Base-by-base conservation (phyloP, 768 basidiomycete species). In the Termitomyces sp. region DNA sequence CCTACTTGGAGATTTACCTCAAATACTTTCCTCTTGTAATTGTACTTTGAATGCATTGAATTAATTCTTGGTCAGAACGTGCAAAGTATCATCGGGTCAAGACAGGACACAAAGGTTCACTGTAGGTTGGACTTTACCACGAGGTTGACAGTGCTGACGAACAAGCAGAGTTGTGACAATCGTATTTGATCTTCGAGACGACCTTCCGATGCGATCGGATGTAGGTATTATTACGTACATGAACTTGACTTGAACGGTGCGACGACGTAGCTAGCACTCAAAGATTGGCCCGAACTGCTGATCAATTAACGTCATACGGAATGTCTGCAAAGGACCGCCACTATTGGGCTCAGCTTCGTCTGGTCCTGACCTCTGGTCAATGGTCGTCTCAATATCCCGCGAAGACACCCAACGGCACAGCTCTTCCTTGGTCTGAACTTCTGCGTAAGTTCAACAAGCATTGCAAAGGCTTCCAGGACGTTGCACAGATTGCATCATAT, bases 381-480 rank as follows among this genome's bases (percentile, higher is more conserved):
- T 95, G 93, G 93, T 73, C 83, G 14, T 74, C 86, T 6, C 62
- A 73, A 2, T 69, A 70, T 30, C 90, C 91, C 0, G 88, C 87
- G 4, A 88, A 80, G 63, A 73, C 82, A 0, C 79, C 78, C 33
- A 82, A 82, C 33, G 87, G 82, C 14, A 60, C 66, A 0, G 64
- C 70, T 4, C 70, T 94, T 16, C 75, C 85, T 12, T 95, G 93
- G 93, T 77, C 85, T 1, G 88, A 91, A 67, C 81, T 94, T 13
- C 72, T 94, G 43, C 82, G 90, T 63, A 95, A 95, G 72, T 93
- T 91, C 75, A 86, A 89, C 69, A 95, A 95, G 63, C 93, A 95
- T 64, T 88, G 87, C 66, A 71, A 70, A 5, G 86, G 87, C 0
- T 84, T 79, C 64, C 65, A 70, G 61, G 85, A 86, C 58, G 75